Evolutionary conservation across 169 alveolate species (phyloP).

Genomic region (Plasmodium reichenowi): DNA sequence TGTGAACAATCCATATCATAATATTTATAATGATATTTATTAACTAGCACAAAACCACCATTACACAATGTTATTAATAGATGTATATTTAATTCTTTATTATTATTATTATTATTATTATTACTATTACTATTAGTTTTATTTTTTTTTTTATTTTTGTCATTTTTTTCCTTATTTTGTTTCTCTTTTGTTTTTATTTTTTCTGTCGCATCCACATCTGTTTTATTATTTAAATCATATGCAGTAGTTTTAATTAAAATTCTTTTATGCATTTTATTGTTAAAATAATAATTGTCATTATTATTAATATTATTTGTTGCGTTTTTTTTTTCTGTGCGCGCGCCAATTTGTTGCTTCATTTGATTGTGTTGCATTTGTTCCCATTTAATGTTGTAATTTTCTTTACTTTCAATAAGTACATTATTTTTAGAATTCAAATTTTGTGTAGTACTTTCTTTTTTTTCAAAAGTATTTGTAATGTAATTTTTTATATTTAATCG

Average conservation of each 20-base stretch:
- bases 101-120: not conserved
- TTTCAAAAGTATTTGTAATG: constrained; percentile 62
- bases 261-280: not conserved
- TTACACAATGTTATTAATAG: constrained; percentile 30
- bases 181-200: not conserved
- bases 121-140: not conserved
- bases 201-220: not conserved
- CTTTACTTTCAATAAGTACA: constrained; percentile 28
- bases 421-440: constrained; percentile 5
- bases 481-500: constrained; percentile 46
- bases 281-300: no score
- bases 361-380: not conserved
- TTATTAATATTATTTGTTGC: not conserved
- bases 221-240: constrained; percentile 50
- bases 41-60: constrained; percentile 55
- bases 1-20: constrained; percentile 29
- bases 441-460: constrained; percentile 47
- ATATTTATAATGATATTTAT: constrained; percentile 43
- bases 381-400: constrained; percentile 19
- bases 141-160: no score
- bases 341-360: not conserved
- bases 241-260: constrained; percentile 37
- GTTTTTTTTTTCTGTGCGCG: not conserved
- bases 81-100: constrained; percentile 60
- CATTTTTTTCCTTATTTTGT: no score